Conservation (phyloP, 2,329 filamentous ascomycete genomes). For the Esteya vermicola region DNA sequence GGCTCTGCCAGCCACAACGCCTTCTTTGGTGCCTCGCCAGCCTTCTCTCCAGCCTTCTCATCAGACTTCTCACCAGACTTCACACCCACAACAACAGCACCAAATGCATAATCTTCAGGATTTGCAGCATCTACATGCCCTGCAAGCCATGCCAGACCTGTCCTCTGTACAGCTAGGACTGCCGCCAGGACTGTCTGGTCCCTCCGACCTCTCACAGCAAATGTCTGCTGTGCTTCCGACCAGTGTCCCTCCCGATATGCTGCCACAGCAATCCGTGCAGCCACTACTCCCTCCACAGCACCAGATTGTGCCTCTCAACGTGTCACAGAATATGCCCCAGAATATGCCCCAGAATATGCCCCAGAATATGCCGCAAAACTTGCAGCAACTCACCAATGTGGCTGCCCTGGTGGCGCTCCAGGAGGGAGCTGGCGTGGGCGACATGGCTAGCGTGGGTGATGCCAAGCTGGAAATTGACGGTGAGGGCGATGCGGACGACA, state of each 20-base stretch:
- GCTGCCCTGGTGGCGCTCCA: conserved; percentile 1
- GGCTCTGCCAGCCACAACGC: conserved; percentile 69
- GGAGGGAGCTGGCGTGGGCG: conserved; percentile 4
- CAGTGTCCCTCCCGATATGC: too few species aligned
- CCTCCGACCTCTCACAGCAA: too few species aligned
- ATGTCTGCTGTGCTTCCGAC: too few species aligned
- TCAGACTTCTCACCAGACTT: too few species aligned
- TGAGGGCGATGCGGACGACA: background rate
- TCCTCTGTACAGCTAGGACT: too few species aligned
- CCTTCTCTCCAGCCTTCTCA: too few species aligned
- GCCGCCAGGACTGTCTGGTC: too few species aligned
- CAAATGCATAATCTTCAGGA: too few species aligned
- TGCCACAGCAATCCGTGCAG: background rate
- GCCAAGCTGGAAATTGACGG: background rate
- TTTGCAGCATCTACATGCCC: too few species aligned
- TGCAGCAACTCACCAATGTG: background rate
- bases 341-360: background rate
- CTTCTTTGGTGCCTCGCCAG: conserved; percentile 44
- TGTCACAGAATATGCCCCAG: background rate
- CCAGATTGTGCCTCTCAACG: too few species aligned
- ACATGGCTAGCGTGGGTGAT: background rate
- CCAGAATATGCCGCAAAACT: background rate
- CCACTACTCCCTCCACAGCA: conserved; percentile 1
- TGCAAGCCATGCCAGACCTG: too few species aligned
- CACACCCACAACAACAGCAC: too few species aligned